A percentile compares a stretch with the other conserved stretches of the same genome.
phyloP scores from a whole-genome alignment of 2,329 filamentous ascomycete genomes.

The Neopestalotiopsis clavispora region DNA sequence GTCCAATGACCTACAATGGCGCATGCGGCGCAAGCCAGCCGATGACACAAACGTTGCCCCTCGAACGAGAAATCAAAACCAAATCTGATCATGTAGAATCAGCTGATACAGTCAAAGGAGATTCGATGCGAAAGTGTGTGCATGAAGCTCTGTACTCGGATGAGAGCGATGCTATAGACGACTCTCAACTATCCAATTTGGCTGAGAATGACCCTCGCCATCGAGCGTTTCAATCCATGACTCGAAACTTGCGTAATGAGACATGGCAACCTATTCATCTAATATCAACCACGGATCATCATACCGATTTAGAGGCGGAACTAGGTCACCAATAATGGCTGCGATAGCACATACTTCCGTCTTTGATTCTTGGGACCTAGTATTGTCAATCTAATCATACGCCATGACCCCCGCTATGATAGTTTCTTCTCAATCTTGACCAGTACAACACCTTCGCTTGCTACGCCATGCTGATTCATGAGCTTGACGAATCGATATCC shows the following conservation, averaged over 20 bases:
- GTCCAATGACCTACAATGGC: not conserved
- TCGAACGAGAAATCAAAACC: not conserved
- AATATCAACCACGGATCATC: constrained; percentile 45
- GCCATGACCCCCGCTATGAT: not conserved
- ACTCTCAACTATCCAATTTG: not conserved
- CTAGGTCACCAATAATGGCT: constrained; percentile 27
- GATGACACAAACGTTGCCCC: not conserved
- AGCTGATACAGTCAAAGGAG: not conserved
- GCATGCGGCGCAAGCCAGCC: no score
- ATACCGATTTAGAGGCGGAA: constrained; percentile 41
- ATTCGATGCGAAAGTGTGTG: not conserved
- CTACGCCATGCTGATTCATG: constrained; percentile 68
- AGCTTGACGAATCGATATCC: constrained; percentile 82
- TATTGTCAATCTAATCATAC: no score
- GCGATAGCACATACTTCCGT: not conserved
- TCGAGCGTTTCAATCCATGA: constrained; percentile 1
- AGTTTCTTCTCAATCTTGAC: constrained; percentile 70
- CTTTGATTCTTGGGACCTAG: no score
- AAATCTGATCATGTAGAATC: no score
- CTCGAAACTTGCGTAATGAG: constrained; percentile 7
- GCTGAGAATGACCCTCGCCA: not conserved
- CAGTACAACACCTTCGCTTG: constrained; percentile 72
- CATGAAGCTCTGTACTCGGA: not conserved
- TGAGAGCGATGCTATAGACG: not conserved
- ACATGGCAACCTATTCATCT: constrained; percentile 34